These are phyloP conservation scores for Inosperma sp. DNA, from an alignment of 768 basidiomycete genomes.

Conservation along the genomic window DNA sequence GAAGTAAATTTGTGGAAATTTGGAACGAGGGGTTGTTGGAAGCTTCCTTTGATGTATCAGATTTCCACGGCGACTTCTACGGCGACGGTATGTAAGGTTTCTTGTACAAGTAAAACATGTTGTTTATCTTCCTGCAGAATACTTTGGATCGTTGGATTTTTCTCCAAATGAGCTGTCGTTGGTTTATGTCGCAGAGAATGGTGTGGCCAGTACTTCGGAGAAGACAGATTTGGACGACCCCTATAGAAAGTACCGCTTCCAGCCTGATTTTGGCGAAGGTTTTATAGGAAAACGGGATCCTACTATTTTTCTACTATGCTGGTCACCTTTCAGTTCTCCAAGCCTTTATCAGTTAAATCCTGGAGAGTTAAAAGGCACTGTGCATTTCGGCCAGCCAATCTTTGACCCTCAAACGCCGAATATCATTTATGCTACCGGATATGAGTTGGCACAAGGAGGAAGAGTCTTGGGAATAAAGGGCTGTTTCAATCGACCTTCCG, in stretches of 20 bases:
- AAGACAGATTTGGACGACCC: slow-evolving; percentile 30
- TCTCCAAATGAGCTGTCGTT: slow-evolving; percentile 48
- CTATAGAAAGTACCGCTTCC: slow-evolving; percentile 48
- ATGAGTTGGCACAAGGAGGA: slow-evolving; percentile 53
- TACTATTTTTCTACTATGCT: slow-evolving; percentile 49
- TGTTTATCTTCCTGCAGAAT: slow-evolving; percentile 35
- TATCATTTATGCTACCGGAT: slow-evolving; percentile 55
- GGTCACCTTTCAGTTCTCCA: slow-evolving; percentile 26
- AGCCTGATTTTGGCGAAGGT: slow-evolving; percentile 61
- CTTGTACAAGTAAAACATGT: neutral
- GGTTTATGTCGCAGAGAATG: slow-evolving; percentile 59
- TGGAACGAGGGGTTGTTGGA: slow-evolving; percentile 46
- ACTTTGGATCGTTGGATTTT: slow-evolving; percentile 49
- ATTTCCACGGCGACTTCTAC: slow-evolving; percentile 55
- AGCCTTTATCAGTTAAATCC: slow-evolving; percentile 16
- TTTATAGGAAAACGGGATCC: slow-evolving; percentile 50
- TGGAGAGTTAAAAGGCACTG: slow-evolving; percentile 7
- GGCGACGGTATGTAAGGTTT: slow-evolving; percentile 46
- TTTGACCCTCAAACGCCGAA: slow-evolving; percentile 36
- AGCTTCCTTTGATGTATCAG: slow-evolving; percentile 51
- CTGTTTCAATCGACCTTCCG: slow-evolving; percentile 56
- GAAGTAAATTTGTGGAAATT: slow-evolving; percentile 56
- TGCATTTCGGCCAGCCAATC: slow-evolving; percentile 52
- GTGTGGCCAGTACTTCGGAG: slow-evolving; percentile 27
- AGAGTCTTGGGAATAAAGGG: slow-evolving; percentile 54